Percentiles rank a stretch among this genome's conserved stretches.
These are phyloP conservation scores for Paralagenidium karlingii DNA, from an alignment of 352 stramenopile genomes.

Conservation along the genomic window DNA sequence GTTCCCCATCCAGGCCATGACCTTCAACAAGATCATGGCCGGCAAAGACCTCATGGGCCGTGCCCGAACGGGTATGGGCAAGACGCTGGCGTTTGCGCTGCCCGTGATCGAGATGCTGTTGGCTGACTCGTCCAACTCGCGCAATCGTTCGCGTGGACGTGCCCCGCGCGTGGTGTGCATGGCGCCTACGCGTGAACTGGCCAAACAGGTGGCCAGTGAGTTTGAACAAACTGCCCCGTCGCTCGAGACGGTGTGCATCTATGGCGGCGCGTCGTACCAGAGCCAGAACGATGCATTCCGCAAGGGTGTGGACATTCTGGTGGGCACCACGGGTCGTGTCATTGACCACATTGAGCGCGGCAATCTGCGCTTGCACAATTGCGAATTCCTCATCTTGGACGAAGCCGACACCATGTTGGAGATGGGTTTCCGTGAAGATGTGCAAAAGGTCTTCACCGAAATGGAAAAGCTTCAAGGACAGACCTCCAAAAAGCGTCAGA, in stretches of 20 bases:
- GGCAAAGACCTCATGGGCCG: conserved; percentile 96
- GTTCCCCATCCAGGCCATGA: conserved; percentile 90
- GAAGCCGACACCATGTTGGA: conserved; percentile 94
- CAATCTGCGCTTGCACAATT: conserved; percentile 78
- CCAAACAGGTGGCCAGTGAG: conserved; percentile 91
- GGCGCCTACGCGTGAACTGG: conserved; percentile 95
- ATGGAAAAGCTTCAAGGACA: conserved; percentile 63
- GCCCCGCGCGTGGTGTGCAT: conserved; percentile 92
- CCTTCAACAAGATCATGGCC: conserved; percentile 91
- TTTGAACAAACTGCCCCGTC: conserved; percentile 73
- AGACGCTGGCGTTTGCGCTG: conserved; percentile 97
- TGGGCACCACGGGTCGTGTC: conserved; percentile 88
- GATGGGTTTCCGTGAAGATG: conserved; percentile 93
- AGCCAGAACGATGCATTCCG: conserved; percentile 83
- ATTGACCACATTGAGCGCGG: conserved; percentile 89
- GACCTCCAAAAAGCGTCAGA: conserved; percentile 46
- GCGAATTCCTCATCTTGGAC: conserved; percentile 89
- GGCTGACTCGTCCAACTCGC: conserved; percentile 48
- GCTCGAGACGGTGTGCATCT: conserved; percentile 84
- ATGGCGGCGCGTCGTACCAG: conserved; percentile 85
- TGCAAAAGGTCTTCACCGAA: conserved; percentile 87
- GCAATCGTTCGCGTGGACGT: conserved; percentile 50
- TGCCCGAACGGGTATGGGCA: conserved; percentile 95
- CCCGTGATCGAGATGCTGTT: conserved; percentile 89
- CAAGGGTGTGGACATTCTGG: conserved; percentile 84